Percentiles rank a stretch among this genome's conserved stretches.
phyloP scores from a whole-genome alignment of 176 grass and related monocot genomes.

The Zoysia japonica region DNA sequence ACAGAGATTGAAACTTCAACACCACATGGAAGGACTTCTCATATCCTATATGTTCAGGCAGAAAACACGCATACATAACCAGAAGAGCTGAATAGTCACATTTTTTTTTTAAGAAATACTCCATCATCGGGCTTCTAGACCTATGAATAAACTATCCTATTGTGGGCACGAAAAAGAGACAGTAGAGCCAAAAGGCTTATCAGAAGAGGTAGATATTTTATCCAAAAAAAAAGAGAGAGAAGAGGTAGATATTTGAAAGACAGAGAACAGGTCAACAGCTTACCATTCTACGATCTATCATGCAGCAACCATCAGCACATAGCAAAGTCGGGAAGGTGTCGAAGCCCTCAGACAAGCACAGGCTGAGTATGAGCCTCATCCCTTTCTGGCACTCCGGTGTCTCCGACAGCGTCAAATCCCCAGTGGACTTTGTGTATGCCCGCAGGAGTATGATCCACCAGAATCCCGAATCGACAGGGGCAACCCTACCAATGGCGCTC shows the following conservation, averaged over 20 bases:
- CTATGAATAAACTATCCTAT: neutral
- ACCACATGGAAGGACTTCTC: neutral
- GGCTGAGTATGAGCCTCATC: conserved; percentile 69
- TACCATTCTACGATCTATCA: conserved; percentile 83
- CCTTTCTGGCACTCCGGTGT: conserved; percentile 74
- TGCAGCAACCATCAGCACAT: conserved; percentile 65
- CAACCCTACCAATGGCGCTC: conserved; percentile 69
- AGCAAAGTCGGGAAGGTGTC: conserved; percentile 70
- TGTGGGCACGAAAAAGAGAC: neutral
- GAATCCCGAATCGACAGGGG: conserved; percentile 59
- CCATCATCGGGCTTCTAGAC: no score
- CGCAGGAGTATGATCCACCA: conserved; percentile 83
- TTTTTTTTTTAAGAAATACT: neutral
- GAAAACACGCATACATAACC: neutral
- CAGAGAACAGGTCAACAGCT: conserved; percentile 8
- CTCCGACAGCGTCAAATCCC: conserved; percentile 61
- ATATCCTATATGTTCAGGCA: neutral
- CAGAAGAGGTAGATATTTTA: neutral
- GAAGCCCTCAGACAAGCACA: conserved; percentile 68
- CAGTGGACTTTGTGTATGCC: conserved; percentile 70
- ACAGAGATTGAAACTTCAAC: neutral
- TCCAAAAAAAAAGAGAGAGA: neutral
- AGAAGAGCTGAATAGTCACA: neutral
- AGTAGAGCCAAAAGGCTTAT: neutral
- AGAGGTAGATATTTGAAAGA: neutral